Conservation (phyloP, 345 rosid genomes). For the Eutrema yunnanense region DNA sequence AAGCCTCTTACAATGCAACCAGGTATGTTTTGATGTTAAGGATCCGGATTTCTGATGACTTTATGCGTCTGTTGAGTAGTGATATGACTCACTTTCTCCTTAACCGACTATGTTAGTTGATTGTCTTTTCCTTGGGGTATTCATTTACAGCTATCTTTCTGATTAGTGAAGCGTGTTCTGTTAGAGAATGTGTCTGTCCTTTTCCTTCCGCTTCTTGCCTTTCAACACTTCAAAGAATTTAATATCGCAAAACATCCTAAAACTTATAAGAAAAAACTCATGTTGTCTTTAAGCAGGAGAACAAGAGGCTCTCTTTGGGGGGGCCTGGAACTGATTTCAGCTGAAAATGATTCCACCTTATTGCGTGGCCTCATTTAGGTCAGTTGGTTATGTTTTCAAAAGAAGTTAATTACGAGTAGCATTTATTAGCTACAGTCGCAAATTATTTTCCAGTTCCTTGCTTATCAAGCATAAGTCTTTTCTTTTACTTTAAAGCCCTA, state of each 20-base stretch:
- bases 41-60: neutral
- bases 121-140: conserved; percentile 10
- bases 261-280: conserved; percentile 79
- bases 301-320: conserved; percentile 93
- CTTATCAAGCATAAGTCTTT: conserved; percentile 26
- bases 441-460: conserved; percentile 48
- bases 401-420: conserved; percentile 50
- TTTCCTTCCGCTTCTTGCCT: conserved; percentile 65
- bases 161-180: conserved; percentile 22
- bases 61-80: neutral
- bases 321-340: conserved; percentile 94
- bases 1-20: conserved; percentile 58
- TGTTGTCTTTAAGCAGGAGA: conserved; percentile 98
- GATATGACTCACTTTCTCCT: neutral
- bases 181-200: conserved; percentile 14
- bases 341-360: conserved; percentile 96
- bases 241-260: conserved; percentile 53
- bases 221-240: conserved; percentile 58
- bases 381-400: conserved; percentile 84
- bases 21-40: conserved; percentile 41
- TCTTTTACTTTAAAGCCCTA: conserved; percentile 19
- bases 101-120: conserved; percentile 20
- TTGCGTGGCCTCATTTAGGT: conserved; percentile 99
- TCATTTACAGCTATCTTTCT: neutral
- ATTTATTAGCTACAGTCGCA: conserved; percentile 43